Evolutionary conservation across 1,284 basidiomycete genomes (phyloP).

Genomic region (Wallemia mellicola): DNA sequence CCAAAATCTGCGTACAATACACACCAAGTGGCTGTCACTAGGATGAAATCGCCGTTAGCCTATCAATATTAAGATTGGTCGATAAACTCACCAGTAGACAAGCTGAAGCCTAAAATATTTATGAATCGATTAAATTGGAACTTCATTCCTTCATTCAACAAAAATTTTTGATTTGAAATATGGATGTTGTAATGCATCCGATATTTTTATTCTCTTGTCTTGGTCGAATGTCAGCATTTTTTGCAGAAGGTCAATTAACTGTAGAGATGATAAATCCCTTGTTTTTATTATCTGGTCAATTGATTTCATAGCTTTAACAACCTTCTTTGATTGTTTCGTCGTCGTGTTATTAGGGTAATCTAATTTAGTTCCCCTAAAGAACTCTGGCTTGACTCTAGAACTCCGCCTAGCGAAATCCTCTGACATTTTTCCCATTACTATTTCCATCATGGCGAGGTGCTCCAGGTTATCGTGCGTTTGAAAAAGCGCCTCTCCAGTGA

Average conservation of each 20-base stretch:
- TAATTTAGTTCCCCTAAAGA: conserved; percentile 57
- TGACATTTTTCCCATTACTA: conserved; percentile 91
- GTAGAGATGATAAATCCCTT: conserved; percentile 7
- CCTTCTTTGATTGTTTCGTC: conserved; percentile 67
- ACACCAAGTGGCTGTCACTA: not conserved
- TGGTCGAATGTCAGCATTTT: conserved; percentile 78
- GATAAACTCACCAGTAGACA: not conserved
- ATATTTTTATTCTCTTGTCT: conserved; percentile 49
- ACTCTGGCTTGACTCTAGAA: conserved; percentile 51
- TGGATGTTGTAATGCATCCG: conserved; percentile 56
- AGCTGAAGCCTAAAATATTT: not conserved
- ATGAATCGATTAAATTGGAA: not conserved
- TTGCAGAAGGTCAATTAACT: conserved; percentile 62
- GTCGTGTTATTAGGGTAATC: conserved; percentile 76
- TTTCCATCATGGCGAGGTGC: conserved; percentile 99
- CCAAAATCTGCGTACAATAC: not conserved
- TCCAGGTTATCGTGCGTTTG: conserved; percentile 98
- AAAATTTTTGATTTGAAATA: conserved; percentile 25
- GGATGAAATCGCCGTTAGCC: too few species aligned
- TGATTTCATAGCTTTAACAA: conserved; percentile 57
- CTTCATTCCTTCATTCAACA: not conserved
- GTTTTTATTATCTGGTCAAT: conserved; percentile 28
- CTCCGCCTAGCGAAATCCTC: conserved; percentile 31
- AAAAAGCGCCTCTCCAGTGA: conserved; percentile 86
- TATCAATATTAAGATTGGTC: too few species aligned